Base-by-base conservation (phyloP, 2,329 filamentous ascomycete species). In the Colletotrichum salicis region DNA sequence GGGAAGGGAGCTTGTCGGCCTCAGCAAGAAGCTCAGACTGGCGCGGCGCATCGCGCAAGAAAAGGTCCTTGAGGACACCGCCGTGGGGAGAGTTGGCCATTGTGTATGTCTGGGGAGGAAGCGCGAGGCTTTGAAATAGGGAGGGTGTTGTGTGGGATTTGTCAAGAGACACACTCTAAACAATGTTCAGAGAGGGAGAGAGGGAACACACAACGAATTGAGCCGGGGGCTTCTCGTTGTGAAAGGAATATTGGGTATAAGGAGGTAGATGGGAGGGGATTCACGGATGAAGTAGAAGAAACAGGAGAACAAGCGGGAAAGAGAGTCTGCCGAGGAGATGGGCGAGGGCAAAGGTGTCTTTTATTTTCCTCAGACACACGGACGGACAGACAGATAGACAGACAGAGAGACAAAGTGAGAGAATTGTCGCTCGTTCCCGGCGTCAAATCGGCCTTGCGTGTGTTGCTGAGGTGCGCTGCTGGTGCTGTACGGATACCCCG, bases 1-100 rank as follows among this genome's bases (percentile, higher is more conserved):
- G 88, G 48, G 96, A 93, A 48, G 95, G 94, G 57, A 98, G 91
- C 37, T 81, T 92, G 87, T 97, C 95, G 54, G 96, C 93, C 86
- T 99, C 96, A 58, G 89, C 90, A 68, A 87, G 86, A 74, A 99
- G 93, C 86, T 97, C 87, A 75, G 88, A 88, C 76, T 96, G 92
- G 80, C 93, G 91, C 77, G 94, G 93, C 75, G 92, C 89, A 90
- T 99, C 96, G 85, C 96, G 93, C 76, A 95, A 95, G 78, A 98
- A 90, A 82, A 99, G 91, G 88, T 99, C 96, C 93, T 98, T 98
- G 80, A 99, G 94, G 88, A 96, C 88, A 81, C 96, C 96, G 86
- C 96, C 96, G 81, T 96, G 93, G 76, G 94, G 93, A 82, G 90
- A 78, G 84, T 92, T 92, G 79, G 90, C 90, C 90, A 92, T 92